Base-by-base conservation (phyloP, 2,329 filamentous ascomycete genomes). In the Hypoxylon sp. region DNA sequence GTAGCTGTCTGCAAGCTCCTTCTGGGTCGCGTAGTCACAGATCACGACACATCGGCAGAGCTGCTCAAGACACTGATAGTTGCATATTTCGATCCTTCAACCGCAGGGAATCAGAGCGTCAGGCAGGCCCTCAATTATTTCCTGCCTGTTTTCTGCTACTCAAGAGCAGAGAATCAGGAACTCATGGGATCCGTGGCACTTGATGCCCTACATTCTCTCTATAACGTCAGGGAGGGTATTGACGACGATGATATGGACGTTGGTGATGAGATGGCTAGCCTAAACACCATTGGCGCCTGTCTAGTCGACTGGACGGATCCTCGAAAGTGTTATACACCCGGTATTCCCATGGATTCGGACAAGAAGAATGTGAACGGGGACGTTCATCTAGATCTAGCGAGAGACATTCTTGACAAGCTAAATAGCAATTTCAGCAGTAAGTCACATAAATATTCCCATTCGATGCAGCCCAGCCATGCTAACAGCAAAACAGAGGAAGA, bases 291-390 rank as follows among this genome's bases (percentile, higher is more conserved):
- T 64, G 94, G 93, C 0, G 90, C 92, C 2, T 95, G 94, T 76
- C 83, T 98, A 6, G 89, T 95, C 0, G 95, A 98, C 78, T 98
- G 95, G 96, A 98, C 95, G 0, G 95, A 98, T 79, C 94, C 95
- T 40, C 86, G 95, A 55, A 95, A 97, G 79, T 93, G 83, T 82
- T 92, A 82, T 81, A 86, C 79, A 63, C 85, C 82, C 71, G 83
- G 81, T 3, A 74, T 81, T 1, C 75, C 85, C 1, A 81, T 83
- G 65, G 88, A 92, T 54, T 84, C 83, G 1, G 85, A 88, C 59
- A 90, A 88, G 79, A 90, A 87, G 82, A 84, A 83, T 57, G 86
- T 92, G 14, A 91, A 92, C 70, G 91, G 91, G 7, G 91, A 94
- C 77, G 90, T 95, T 2, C 95, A 98, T 76, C 85, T 97, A 1